Evolutionary conservation across 2,329 filamentous ascomycete genomes (phyloP).

Genomic region (Fusarium annulatum): DNA sequence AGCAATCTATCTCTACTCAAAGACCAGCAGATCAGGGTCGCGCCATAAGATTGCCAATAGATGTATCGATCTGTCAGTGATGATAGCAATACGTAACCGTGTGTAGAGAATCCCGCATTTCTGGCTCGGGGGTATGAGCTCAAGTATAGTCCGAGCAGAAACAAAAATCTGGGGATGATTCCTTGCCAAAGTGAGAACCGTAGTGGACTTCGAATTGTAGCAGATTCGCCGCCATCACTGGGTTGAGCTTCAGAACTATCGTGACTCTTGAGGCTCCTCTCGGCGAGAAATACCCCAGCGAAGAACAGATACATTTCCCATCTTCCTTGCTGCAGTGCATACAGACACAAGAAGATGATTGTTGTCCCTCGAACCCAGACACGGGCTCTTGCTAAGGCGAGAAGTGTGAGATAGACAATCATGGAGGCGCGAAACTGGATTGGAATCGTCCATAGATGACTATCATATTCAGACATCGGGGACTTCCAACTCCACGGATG

Average conservation of each 20-base stretch:
- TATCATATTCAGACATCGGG: not conserved
- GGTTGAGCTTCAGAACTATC: accelerated
- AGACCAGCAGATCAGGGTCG: not conserved
- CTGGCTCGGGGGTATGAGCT: not conserved
- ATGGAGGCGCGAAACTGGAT: not conserved
- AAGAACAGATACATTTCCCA: not conserved
- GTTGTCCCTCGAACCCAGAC: not conserved
- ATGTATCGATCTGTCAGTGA: not conserved
- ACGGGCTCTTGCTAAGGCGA: not conserved
- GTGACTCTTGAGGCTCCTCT: accelerated
- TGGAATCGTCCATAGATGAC: not conserved
- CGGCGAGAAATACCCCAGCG: not conserved
- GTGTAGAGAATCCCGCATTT: not conserved
- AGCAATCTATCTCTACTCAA: not conserved
- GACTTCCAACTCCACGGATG: not conserved
- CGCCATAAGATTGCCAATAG: not conserved
- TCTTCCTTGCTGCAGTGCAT: not conserved
- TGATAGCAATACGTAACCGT: not conserved
- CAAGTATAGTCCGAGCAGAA: not conserved
- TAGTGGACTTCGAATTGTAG: accelerated
- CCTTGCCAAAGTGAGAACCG: accelerated
- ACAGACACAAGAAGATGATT: accelerated
- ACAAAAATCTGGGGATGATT: accelerated
- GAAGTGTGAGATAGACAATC: not conserved
- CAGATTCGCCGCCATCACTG: not conserved